A percentile compares a stretch with the other conserved stretches of the same genome.
Conservation (phyloP, 345 rosid genomes). For the Adansonia digitata region DNA sequence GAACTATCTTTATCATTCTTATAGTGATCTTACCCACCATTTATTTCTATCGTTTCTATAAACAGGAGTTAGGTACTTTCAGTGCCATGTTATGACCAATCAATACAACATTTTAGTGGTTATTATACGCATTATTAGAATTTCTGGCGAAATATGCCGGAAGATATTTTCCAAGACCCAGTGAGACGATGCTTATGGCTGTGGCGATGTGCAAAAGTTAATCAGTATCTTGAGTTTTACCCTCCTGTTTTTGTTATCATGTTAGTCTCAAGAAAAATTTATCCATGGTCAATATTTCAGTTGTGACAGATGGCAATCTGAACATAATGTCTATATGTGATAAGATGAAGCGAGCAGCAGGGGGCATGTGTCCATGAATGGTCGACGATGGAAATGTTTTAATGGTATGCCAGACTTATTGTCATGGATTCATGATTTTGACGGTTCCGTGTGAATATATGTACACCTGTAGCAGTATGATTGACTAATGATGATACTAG, state of each 20-base stretch:
- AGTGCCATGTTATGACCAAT: not conserved
- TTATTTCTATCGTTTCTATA: not conserved
- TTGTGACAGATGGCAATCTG: not conserved
- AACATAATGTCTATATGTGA: not conserved
- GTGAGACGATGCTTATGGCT: not conserved
- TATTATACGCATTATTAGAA: not conserved
- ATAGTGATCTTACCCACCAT: not conserved
- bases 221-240: not conserved
- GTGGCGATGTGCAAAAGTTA: not conserved
- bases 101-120: not conserved
- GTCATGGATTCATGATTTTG: not conserved
- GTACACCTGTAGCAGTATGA: not conserved
- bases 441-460: not conserved
- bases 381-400: not conserved
- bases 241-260: not conserved
- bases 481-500: not conserved
- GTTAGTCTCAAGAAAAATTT: not conserved
- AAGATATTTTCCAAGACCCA: not conserved
- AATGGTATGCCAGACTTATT: not conserved
- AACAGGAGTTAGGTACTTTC: not conserved
- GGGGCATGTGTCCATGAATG: not conserved
- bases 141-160: not conserved
- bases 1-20: conserved; percentile 10
- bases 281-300: not conserved
- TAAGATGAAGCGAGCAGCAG: not conserved